Base-by-base conservation (phyloP, 2,329 filamentous ascomycete species). In the Blastomyces parvus region DNA sequence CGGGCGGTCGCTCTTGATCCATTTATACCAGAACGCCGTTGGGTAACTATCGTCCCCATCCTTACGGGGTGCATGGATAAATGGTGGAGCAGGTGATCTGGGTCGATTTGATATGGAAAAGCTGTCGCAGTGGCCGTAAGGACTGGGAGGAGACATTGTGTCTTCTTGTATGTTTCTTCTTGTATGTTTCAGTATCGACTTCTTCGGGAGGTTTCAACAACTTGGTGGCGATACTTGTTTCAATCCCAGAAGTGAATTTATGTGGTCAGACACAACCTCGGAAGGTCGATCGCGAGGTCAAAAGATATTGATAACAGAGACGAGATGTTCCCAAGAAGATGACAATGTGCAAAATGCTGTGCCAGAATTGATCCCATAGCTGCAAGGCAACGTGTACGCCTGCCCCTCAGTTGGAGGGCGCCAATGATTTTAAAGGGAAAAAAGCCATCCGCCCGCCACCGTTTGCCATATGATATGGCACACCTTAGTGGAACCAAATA, bases 141-240 rank as follows among this genome's bases (percentile, higher is more conserved):
- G 40, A 19, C 42, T 59, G 8, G 40, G 58, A 48, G 58, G 58
- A n/a, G 58, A 59, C 58, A 59, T 59, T 33, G 9, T 59, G 25
- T 36, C 30, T 22, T 36, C 13, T 14, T 14, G 42, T 22, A 59
- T n/a, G 27, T 22, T 25, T 48, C 58, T 22, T 36, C 13, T 14
- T 14, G 42, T 22, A 59, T n/a, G 27, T 22, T 25, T 48, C 58
- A 33, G 25, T 13, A 27, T 50, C 8, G 17, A 25, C 33, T 36
- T 42, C 36, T 27, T 56, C 22, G 19, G 22, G 56, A 27, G 3
- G 42, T 17, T 59, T 59, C 19, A 3, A 42, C n/a, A 58, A 38
- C 13, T 38, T 38, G 36, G 36, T 38, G 9, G 36, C 4, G 33
- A 42, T 58, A 42, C 2, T 17, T 58, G 33, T 8, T 40, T 42